Base-by-base conservation (phyloP, 2,329 filamentous ascomycete genomes). In the Pseudocercospora vitis region DNA sequence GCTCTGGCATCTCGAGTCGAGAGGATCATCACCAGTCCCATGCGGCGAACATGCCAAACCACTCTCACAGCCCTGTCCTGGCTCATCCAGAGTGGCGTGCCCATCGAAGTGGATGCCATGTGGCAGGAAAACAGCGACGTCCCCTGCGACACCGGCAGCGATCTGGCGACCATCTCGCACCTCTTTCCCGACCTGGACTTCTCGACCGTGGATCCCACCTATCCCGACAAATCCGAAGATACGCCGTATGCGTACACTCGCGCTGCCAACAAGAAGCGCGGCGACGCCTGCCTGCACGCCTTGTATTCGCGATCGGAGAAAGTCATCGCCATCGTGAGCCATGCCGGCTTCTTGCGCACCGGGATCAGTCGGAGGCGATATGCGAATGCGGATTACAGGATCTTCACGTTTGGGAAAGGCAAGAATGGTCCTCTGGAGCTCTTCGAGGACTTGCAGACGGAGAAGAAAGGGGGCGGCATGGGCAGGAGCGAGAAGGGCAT, bases 1-100 rank as follows among this genome's bases (percentile, higher is more conserved):
- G 61, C 65, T 11, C 68, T 76, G 29, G 71, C 69, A 12, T 65
- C 72, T 16, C 72, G 79, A 47, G 72, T 80, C 7, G 78, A 79
- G 14, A 70, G 79, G 23, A 81, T 88, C 49, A 65, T 88, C 26
- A 80, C 81, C 45, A 86, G 83, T 63, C 81, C 85, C 1, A 85
- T 87, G 81, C 74, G 76, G 12, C 76, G 85, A 24, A 87, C 84
- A 1, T 72, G 87, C 24, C 81, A 88, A 69, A 88, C 85, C 1
- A 79, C 84, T 1, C 71, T 79, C 35, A 72, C 80, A 7, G 78
- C 78, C 0, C 71, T 87, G 1, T 78, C 80, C 59, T 86, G 79
- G 76, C 71, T 87, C 40, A 73, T 83, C 45, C 75, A 79, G 16
- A 70, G 69, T 37, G 81, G 80, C 1, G 72, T 84, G 16, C 76